Evolutionary conservation across 169 alveolate species (phyloP).

Genomic region (Babesia divergens): DNA sequence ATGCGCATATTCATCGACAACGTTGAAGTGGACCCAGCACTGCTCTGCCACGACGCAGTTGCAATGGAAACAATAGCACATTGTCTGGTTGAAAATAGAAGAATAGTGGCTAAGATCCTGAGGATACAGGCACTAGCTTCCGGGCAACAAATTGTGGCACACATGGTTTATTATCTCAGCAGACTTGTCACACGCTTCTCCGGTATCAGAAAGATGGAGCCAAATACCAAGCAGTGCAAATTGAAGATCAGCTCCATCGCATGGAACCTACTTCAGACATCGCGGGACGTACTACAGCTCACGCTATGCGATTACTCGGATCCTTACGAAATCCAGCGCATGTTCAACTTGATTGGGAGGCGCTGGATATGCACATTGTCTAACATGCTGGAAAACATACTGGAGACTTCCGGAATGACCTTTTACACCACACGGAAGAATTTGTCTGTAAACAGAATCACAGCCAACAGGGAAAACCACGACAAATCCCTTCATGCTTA

Average conservation of each 20-base stretch:
- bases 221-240: no score
- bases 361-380: constrained; percentile 12
- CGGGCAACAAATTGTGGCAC: constrained; percentile 35
- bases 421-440: neutral
- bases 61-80: constrained; percentile 12
- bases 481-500: neutral
- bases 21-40: constrained; percentile 34
- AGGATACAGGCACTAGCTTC: constrained; percentile 33
- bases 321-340: constrained; percentile 7
- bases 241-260: neutral
- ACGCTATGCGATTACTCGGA: neutral
- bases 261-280: neutral
- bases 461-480: neutral
- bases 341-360: constrained; percentile 20
- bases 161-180: neutral
- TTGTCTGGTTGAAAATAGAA: constrained; percentile 16
- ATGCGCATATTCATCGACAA: constrained; percentile 47
- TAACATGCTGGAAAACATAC: neutral
- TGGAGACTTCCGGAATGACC: neutral
- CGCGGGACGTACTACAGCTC: constrained; percentile 6
- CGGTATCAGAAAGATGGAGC: neutral
- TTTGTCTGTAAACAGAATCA: neutral
- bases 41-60: neutral
- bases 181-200: neutral
- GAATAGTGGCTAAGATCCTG: neutral